Evolutionary conservation across 1,284 basidiomycete species (phyloP), one percentile per base, ranked within the genome.

Genomic region (Phellopilus nigrolimitatus): DNA sequence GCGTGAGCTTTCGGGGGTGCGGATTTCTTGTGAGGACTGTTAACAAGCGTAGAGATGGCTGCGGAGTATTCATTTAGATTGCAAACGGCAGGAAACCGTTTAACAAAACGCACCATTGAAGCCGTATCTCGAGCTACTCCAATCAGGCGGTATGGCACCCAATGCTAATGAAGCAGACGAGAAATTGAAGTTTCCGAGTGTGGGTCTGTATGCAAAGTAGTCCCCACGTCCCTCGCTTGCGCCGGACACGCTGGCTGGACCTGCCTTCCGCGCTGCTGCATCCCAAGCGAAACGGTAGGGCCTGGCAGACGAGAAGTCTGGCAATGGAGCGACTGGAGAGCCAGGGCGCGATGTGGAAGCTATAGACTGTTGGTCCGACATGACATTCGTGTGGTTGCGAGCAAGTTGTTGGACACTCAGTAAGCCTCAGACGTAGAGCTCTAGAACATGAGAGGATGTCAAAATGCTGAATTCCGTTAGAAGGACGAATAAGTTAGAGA

Each of bases 1-100:
- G 90, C 84, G 60, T 92, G 89, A 0, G 88, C 80, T 64, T 94
- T 89, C 21, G 93, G 84, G 7, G 92, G 91, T 28, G 88, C 88
- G 45, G 88, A 85, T 43, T 75, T 78, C 68, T 85, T 90, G 62
- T 88, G 86, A 1, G 92, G 92, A 62, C 88, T 91, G 61, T 91
- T 92, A 50, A 95, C 77, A 8, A 88, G 82, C 6, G 82, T 85
- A 6, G 85, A 86, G 55, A 88, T 84, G 21, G 84, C 84, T 79
- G 37, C 8, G 24, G 7, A 33, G 46, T 39, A 53, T 46, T 24
- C 12, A 51, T 22, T 3, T 13, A 34, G 41, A 22, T 15, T 19
- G 21, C 31, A 17, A 38, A 37, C 43, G 28, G 45, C 10, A 21
- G 39, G 7, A 2, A 34, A 38, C 24, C 22, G n/a, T 15, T 34